Evolutionary conservation across 495 filamentous ascomycete genomes (phyloP).

Genomic region (Lineolata rhizophorae): DNA sequence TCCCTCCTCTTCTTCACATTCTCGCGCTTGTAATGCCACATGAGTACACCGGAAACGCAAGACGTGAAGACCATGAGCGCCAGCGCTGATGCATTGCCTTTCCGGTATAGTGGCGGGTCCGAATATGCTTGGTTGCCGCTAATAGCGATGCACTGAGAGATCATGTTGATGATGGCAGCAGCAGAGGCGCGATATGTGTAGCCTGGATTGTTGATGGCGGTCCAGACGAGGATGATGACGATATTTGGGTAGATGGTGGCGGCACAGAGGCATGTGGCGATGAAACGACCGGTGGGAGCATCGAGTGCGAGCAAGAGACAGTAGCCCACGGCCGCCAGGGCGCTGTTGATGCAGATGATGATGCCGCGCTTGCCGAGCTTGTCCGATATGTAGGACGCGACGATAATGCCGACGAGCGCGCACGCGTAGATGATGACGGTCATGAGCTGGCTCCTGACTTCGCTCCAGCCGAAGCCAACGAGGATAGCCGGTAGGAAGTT

Average conservation of each 20-base stretch:
- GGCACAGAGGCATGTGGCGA: constrained; percentile 1
- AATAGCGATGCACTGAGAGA: constrained; percentile 1
- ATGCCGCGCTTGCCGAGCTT: constrained; percentile 2
- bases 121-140: constrained; percentile 1
- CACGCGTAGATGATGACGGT: constrained; percentile 2
- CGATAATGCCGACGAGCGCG: constrained; percentile 1
- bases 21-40: too few relatives aligned
- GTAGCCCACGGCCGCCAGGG: constrained; percentile 1
- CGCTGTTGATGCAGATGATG: not conserved
- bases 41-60: too few relatives aligned
- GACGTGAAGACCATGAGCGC: too few relatives aligned
- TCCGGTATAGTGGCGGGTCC: constrained; percentile 3
- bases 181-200: not conserved
- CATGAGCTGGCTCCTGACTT: constrained; percentile 1
- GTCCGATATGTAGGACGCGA: constrained; percentile 1
- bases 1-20: too few relatives aligned
- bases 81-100: too few relatives aligned
- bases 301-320: constrained; percentile 1
- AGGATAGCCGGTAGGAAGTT: constrained; percentile 3
- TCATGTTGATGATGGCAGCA: constrained; percentile 3
- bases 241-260: constrained; percentile 1
- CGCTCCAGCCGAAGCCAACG: constrained; percentile 1
- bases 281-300: not conserved
- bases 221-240: constrained; percentile 1
- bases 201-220: constrained; percentile 1